phyloP scores from a whole-genome alignment of 2,329 filamentous ascomycete genomes.

The Trematosphaeria pertusa region DNA sequence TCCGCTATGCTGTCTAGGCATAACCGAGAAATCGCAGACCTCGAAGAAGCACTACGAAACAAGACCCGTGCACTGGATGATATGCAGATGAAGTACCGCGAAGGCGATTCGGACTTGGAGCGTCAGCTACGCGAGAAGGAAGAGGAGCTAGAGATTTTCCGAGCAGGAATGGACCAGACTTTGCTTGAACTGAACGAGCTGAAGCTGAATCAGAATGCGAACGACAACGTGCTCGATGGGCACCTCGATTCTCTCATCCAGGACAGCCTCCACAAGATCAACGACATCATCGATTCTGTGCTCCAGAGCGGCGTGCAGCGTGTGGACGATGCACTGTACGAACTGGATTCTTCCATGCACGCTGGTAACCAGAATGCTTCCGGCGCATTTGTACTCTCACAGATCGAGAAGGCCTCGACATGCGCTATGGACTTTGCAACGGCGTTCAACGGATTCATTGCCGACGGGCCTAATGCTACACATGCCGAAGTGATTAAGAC shows the following conservation, averaged over 20 bases:
- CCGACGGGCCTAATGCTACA: conserved; percentile 88
- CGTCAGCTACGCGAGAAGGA: conserved; percentile 89
- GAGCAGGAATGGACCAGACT: conserved; percentile 96
- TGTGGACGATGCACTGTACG: conserved; percentile 95
- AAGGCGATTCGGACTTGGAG: conserved; percentile 86
- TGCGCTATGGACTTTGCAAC: conserved; percentile 97
- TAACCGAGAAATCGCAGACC: conserved; percentile 94
- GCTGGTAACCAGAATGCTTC: conserved; percentile 98
- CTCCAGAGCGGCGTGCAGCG: conserved; percentile 90
- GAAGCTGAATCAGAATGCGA: conserved; percentile 66
- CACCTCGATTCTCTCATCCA: conserved; percentile 91
- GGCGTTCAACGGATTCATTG: conserved; percentile 98
- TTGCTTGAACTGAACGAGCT: conserved; percentile 91
- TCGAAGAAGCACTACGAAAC: conserved; percentile 87
- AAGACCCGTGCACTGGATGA: conserved; percentile 91
- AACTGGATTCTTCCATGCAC: conserved; percentile 97
- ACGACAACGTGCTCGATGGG: conserved; percentile 82
- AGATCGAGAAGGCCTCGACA: conserved; percentile 94
- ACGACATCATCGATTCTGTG: conserved; percentile 96
- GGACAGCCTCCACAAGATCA: conserved; percentile 88
- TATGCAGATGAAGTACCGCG: conserved; percentile 75
- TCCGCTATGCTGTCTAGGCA: conserved; percentile 95
- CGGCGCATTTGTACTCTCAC: conserved; percentile 90
- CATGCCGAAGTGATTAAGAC: conserved; percentile 93
- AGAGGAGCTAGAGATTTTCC: conserved; percentile 97